Percentiles rank a stretch among this genome's conserved stretches.
Evolutionary conservation across 768 basidiomycete genomes (phyloP).

Genomic region (Rhodotorula sphaerocarpa): DNA sequence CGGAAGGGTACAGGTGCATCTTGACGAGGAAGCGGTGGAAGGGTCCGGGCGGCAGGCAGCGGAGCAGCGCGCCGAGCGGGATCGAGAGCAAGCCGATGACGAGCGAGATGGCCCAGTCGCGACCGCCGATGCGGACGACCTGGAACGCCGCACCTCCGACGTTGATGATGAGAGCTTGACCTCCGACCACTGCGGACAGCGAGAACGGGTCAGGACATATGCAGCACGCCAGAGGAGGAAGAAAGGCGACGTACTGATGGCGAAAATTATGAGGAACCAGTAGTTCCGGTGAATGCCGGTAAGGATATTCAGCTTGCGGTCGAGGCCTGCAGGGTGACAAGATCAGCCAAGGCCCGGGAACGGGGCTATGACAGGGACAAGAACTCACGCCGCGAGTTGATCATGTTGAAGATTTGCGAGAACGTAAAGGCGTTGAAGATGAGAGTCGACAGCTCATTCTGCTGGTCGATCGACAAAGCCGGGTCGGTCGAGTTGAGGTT

Average conservation of each 20-base stretch:
- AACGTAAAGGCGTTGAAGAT: constrained; percentile 99
- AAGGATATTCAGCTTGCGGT: constrained; percentile 78
- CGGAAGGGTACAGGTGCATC: constrained; percentile 56
- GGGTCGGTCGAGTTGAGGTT: constrained; percentile 41
- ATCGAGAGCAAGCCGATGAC: constrained; percentile 78
- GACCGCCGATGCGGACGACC: constrained; percentile 65
- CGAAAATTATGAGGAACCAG: constrained; percentile 76
- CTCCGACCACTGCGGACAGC: constrained; percentile 60
- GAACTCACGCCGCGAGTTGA: constrained; percentile 66
- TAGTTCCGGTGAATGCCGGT: constrained; percentile 68
- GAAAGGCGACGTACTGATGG: constrained; percentile 57
- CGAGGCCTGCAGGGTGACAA: constrained; percentile 46
- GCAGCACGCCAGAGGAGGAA: neutral
- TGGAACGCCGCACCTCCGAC: constrained; percentile 87
- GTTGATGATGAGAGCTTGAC: constrained; percentile 81
- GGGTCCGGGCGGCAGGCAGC: constrained; percentile 66
- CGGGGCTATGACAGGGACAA: too few relatives aligned
- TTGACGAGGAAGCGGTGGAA: constrained; percentile 58
- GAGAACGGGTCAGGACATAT: neutral
- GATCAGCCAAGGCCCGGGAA: too few relatives aligned
- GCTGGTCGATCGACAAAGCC: constrained; percentile 38
- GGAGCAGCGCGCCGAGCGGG: constrained; percentile 74
- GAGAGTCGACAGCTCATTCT: constrained; percentile 51
- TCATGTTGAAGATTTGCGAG: constrained; percentile 74
- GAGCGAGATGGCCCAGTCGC: constrained; percentile 88